Conservation (phyloP, 352 stramenopile species). For the Phytophthora quininea region DNA sequence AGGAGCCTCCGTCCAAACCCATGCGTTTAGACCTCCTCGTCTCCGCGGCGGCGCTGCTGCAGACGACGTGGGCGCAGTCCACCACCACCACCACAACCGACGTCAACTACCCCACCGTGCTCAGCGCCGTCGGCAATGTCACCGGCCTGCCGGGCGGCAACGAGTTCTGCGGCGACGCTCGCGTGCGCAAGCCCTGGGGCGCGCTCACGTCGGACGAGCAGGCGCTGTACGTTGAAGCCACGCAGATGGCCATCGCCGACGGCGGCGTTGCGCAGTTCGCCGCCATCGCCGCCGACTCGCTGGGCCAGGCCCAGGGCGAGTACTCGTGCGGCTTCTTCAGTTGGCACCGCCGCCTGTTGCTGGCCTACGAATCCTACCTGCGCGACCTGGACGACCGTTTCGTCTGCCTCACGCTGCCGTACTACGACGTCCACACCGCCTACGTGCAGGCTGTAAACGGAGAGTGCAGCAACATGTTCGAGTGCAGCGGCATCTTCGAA, state of each 20-base stretch:
- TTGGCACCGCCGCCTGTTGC: slow-evolving; percentile 69
- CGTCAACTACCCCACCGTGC: slow-evolving; percentile 36
- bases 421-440: slow-evolving; percentile 78
- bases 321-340: slow-evolving; percentile 66
- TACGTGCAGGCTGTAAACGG: slow-evolving; percentile 54
- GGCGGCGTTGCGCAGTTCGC: slow-evolving; percentile 59
- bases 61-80: slow-evolving; percentile 10
- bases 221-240: slow-evolving; percentile 62
- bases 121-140: slow-evolving; percentile 45
- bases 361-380: slow-evolving; percentile 72
- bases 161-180: slow-evolving; percentile 37
- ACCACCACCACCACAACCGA: slow-evolving; percentile 32
- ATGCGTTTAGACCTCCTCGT: slow-evolving; percentile 29
- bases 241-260: slow-evolving; percentile 41
- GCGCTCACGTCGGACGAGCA: slow-evolving; percentile 49
- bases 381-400: slow-evolving; percentile 62
- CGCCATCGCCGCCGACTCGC: slow-evolving; percentile 49
- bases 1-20: background rate
- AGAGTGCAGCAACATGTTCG: slow-evolving; percentile 62
- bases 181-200: slow-evolving; percentile 64
- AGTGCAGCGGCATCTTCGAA: slow-evolving; percentile 67
- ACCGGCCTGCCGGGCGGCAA: slow-evolving; percentile 63
- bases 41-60: slow-evolving; percentile 16
- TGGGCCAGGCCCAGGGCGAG: slow-evolving; percentile 54
- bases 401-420: slow-evolving; percentile 74